Base-by-base conservation (phyloP, 2,329 filamentous ascomycete genomes). In the Cylindrodendrum hubeiense region DNA sequence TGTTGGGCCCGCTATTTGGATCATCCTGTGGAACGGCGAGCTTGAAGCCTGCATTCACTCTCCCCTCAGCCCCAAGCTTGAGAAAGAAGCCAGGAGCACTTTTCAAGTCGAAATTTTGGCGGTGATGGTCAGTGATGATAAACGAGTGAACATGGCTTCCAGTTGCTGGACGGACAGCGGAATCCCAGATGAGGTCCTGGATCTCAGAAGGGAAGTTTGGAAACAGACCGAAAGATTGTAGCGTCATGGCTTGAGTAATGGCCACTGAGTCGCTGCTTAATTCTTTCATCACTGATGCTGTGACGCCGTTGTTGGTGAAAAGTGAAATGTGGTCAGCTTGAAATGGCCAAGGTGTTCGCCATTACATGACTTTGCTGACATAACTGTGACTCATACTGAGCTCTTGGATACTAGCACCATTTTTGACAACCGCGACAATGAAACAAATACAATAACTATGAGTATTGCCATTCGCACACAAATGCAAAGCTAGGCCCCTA, bases 141-240 rank as follows among this genome's bases (percentile, higher is more conserved):
- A 70, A 70, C 41, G 60, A 49, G 28, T 70, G 67, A 3, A 70
- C 61, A n/a, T 70, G 61, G 2, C 65, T 41, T 5, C 26, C 22
- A 2, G 39, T 47, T 0, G 56, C 12, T 0, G 67, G 64, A 8
- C 67, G 65, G 8, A 68, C 44, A 3, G 58, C 68, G 1, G 51
- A 57, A 28, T 70, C 58, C 68, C 65, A 70, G 8, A 70, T 63
- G 1, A 63, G 4, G 1, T 56, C 34, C 13, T 60, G 68, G 4
- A 70, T 52, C 46, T 70, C 68, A 9, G 39, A 57, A 1, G 68
- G 65, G 3, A 70, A 37, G 2, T 33, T 2, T 0, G 22, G 12
- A 12, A 70, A 70, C 0, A 55, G 19, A n/a, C 4, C 44, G 37
- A 6, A 70, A 70, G 1, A 17, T n/a, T 39, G 37, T 8, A 8